Base-by-base conservation (phyloP, 345 rosid genomes). In the Pistacia integerrima region DNA sequence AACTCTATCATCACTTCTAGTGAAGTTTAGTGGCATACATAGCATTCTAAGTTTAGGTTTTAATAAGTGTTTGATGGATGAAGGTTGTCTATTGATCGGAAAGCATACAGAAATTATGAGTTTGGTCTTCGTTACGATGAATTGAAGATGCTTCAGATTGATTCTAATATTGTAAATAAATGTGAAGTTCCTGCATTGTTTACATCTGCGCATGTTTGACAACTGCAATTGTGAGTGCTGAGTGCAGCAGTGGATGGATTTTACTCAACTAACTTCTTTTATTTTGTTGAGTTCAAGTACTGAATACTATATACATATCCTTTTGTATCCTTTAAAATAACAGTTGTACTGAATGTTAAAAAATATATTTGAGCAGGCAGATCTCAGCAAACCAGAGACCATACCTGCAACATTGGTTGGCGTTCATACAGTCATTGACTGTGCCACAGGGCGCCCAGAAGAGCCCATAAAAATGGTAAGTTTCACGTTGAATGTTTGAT, bases 391-490 rank as follows among this genome's bases (percentile, higher is more conserved):
- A 84, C 99, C 97, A 22, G 99, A 95, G 88, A 83, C 93, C 2
- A 90, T 92, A 57, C 97, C 98, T 9, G 97, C 98, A 69, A 95
- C 98, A 55, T 78, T 95, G 82, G 97, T 95, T 17, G 98, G 99
- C n/a, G 61, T 95, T 49, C 99, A 95, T 52, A 93, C 99, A 0
- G 77, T 95, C 38, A 92, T 95, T 44, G 98, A 93, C 73, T 95
- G 99, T 84, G 98, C 99, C 7, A 95, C 99, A 0, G 98, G 99
- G n/a, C 99, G 98, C 74, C 99, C 99, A 0, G 99, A 95, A 85
- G 99, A 95, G 84, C 99, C 98, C 11, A 95, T 95, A 36, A 95
- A 90, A 85, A 91, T 76, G 88, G 99, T 92, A 85, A 52, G 30
- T 69, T 11, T 51, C 63, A 55, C 7, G 11, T 8, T 17, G 2